A percentile compares a stretch with the other conserved stretches of the same genome.
phyloP scores from a whole-genome alignment of 768 basidiomycete genomes.

The Pluteus cervinus region DNA sequence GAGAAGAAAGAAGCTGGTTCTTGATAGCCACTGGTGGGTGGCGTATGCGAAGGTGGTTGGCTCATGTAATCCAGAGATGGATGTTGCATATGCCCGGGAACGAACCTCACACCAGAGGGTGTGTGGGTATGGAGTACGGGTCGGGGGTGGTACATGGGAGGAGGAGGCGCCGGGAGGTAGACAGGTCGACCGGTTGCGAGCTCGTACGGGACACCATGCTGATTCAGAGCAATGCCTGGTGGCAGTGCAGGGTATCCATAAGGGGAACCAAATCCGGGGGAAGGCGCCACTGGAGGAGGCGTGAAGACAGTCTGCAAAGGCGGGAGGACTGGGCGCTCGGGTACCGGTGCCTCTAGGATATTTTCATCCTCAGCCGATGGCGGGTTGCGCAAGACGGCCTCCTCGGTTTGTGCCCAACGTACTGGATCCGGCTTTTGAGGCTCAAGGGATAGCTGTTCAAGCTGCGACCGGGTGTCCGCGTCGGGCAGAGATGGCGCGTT shows the following conservation, averaged over 20 bases:
- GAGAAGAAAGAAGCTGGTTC: constrained; percentile 68
- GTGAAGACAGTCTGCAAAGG: constrained; percentile 38
- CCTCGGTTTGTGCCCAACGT: constrained; percentile 37
- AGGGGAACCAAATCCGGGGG: constrained; percentile 63
- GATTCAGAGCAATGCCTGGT: constrained; percentile 66
- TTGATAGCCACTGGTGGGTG: constrained; percentile 56
- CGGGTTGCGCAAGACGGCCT: constrained; percentile 39
- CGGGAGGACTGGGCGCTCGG: constrained; percentile 29
- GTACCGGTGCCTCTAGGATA: constrained; percentile 13
- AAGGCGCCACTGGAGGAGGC: constrained; percentile 32
- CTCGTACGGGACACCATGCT: constrained; percentile 78
- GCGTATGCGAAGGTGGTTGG: constrained; percentile 47
- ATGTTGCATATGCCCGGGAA: constrained; percentile 60
- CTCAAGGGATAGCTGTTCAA: constrained; percentile 33
- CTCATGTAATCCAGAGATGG: constrained; percentile 55
- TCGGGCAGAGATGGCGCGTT: constrained; percentile 3
- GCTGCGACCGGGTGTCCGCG: constrained; percentile 21
- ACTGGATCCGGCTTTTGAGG: constrained; percentile 27
- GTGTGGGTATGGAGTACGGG: constrained; percentile 54
- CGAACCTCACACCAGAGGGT: constrained; percentile 42
- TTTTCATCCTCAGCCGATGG: constrained; percentile 9
- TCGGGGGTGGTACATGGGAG: constrained; percentile 61
- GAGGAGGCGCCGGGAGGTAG: constrained; percentile 56
- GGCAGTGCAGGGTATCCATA: constrained; percentile 64
- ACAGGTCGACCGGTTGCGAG: constrained; percentile 77